Percentiles rank a stretch among this genome's conserved stretches.
These are phyloP conservation scores for Trametes sp. DNA, from an alignment of 1,284 basidiomycete species.

Conservation along the genomic window DNA sequence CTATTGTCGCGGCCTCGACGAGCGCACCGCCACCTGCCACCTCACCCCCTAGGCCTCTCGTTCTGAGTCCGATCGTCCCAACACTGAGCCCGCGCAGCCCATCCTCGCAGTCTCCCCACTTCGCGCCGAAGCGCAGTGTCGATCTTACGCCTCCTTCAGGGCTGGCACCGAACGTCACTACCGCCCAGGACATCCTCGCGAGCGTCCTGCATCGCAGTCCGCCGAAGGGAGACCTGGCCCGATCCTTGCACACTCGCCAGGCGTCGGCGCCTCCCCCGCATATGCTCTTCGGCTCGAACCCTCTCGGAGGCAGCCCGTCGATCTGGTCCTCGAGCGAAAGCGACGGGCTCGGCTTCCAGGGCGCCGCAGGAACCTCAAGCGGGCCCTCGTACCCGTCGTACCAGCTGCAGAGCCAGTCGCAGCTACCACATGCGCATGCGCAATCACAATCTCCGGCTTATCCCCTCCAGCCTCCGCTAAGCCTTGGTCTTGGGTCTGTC, in stretches of 20 bases:
- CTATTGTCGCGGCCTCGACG: conserved; percentile 18
- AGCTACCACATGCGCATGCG: neutral
- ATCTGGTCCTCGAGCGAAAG: conserved; percentile 41
- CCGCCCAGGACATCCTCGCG: conserved; percentile 69
- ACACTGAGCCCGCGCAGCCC: conserved; percentile 22
- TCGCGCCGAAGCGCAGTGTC: conserved; percentile 1
- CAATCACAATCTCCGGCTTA: too few species aligned
- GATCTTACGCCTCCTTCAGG: conserved; percentile 20
- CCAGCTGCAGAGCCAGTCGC: conserved; percentile 10
- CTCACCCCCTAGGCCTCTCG: conserved; percentile 18
- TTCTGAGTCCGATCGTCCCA: conserved; percentile 20
- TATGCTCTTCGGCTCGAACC: conserved; percentile 42
- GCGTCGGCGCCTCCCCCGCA: conserved; percentile 39
- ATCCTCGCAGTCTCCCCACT: conserved; percentile 25
- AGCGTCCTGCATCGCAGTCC: conserved; percentile 47
- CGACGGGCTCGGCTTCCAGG: conserved; percentile 19
- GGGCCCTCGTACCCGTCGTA: conserved; percentile 17
- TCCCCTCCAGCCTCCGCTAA: conserved; percentile 21
- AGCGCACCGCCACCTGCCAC: conserved; percentile 11
- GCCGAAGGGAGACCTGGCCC: conserved; percentile 23
- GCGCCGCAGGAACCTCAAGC: conserved; percentile 20
- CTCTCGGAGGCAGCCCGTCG: conserved; percentile 34
- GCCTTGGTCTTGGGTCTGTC: conserved; percentile 12
- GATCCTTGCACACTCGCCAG: conserved; percentile 38
- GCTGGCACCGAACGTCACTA: conserved; percentile 47